These are phyloP conservation scores for Sclerotinia sclerotiorum DNA, from an alignment of 2,329 filamentous ascomycete species.

Conservation along the genomic window DNA sequence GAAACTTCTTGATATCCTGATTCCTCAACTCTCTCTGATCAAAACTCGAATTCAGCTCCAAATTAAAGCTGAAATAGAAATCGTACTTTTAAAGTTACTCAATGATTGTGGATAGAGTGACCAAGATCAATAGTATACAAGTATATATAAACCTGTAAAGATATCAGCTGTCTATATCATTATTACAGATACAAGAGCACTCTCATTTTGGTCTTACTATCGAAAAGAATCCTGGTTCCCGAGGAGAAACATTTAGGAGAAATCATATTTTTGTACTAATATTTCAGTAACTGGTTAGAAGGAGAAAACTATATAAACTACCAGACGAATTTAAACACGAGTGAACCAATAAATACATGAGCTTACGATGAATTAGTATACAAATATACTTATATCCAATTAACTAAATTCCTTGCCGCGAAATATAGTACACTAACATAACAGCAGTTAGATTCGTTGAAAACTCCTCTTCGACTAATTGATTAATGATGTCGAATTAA, in stretches of 20 bases:
- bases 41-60: neutral
- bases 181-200: neutral
- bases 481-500: too few species aligned
- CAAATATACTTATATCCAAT: neutral
- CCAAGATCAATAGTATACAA: constrained; percentile 35
- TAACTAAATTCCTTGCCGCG: too few species aligned
- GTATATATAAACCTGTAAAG: constrained; percentile 12
- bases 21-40: too few species aligned
- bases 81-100: neutral
- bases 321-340: neutral
- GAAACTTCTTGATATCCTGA: neutral
- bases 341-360: neutral
- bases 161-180: neutral
- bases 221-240: neutral
- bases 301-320: too few species aligned
- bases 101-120: constrained; percentile 25
- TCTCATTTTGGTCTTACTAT: too few species aligned
- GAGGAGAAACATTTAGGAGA: neutral
- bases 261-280: neutral
- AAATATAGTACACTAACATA: too few species aligned
- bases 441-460: too few species aligned
- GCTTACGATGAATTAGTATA: neutral
- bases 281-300: neutral
- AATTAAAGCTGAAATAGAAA: neutral
- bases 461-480: too few species aligned